Evolutionary conservation across 345 rosid genomes (phyloP), one percentile per base, ranked within the genome.

Genomic region (Citrus cavaleriei): DNA sequence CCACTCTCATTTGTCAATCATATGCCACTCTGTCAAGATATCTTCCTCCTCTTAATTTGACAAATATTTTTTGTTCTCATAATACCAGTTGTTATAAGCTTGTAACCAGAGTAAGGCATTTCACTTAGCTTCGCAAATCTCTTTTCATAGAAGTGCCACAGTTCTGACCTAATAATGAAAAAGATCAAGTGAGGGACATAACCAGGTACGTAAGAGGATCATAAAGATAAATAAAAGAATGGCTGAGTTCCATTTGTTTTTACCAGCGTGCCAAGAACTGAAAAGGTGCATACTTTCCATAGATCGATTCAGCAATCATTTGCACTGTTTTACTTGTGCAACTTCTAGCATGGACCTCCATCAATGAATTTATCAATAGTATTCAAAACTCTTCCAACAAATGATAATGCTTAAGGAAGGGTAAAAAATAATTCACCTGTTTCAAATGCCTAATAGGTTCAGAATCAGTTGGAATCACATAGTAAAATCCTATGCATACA

Each of bases 401-500:
- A 46, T 5, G 32, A 59, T 27, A 40, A 32, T 51, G 57, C 46
- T 12, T 2, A 22, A 32, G 6, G 35, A 46, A 12, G 51, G 51
- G 51, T 46, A 3, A 46, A 24, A 34, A 25, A 40, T 54, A 49
- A 61, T 14, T 72, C 35, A 84, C 89, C 89, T 89, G 86, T 57
- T 87, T 78, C 30, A 87, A 55, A 80, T 87, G 92, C 79, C 92
- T 83, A 18, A 86, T 66, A 27, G 92, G 87, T 83, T 89, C 90
- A 60, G 87, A 83, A 84, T 89, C 89, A 24, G 89, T 7, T 19
- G 92, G 90, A 80, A 89, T 83, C 18, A 77, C 79, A 51, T 87
- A 89, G 81, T 89, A 87, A 79, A 75, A 87, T 51, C 92, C 88
- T 83, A 89, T 83, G 78, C 90, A 89, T 84, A 86, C 80, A 10